Base-by-base conservation (phyloP, 2,329 filamentous ascomycete genomes). In the Hypoxylon rubiginosum region DNA sequence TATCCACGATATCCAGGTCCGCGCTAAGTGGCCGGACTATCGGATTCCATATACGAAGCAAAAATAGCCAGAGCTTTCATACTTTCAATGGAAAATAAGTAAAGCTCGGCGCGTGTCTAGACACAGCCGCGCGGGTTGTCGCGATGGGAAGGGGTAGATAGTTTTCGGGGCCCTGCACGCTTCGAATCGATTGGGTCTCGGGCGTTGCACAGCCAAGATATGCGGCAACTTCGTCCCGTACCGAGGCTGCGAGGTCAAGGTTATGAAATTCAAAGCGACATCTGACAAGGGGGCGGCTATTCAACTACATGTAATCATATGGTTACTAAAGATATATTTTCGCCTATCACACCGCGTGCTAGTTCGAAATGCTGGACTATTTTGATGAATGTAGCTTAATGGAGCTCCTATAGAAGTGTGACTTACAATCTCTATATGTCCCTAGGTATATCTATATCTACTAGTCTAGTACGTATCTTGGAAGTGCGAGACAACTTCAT, bases 1-100 rank as follows among this genome's bases (percentile, higher is more conserved):
- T 41, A 41, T 8, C 36, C 4, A 34, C 28, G 5, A 13, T 32
- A 58, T 46, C 50, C 13, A 24, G 8, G 51, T 62, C 41, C 46
- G 55, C 51, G 58, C 62, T 65, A 65, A 54, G 17, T 41, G 53
- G 67, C 67, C 67, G 67, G 68, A 51, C 56, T 66, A 70, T 59
- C 67, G 64, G 67, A 62, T 39, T 62, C 58, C 34, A 15, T 36
- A 36, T 6, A 36, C 34, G 34, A 15, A 36, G 11, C 13, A 15
- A 15, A 13, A 4, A 36, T 10, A 28, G 34, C 11, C 11, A 15
- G 11, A 36, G 13, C 34, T 36, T 34, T 34, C 34, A 15, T 36
- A 36, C 34, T 15, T 3, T 15, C 11, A 15, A 15, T 21, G 26
- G 24, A 26, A n/a, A 24, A 13, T 26, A 1, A 7, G 11, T 4